Percentiles rank a stretch among this genome's conserved stretches.
phyloP scores from a whole-genome alignment of 1,284 basidiomycete genomes.

The Microbotryum lychnidis-dioicae region DNA sequence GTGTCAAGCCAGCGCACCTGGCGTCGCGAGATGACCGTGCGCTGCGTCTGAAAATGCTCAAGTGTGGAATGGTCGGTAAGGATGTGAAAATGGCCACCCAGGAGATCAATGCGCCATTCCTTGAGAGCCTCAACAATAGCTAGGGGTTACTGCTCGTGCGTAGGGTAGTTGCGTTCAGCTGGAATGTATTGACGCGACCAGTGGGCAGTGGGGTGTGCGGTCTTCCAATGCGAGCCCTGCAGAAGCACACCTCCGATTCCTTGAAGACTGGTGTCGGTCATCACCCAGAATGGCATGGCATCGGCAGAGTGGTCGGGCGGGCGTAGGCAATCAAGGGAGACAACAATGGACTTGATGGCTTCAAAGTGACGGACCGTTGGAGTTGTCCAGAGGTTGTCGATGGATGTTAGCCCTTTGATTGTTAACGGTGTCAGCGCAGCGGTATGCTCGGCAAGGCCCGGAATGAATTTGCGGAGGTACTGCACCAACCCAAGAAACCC shows the following conservation, averaged over 20 bases:
- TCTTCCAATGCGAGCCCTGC: constrained; percentile 32
- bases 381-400: too few species aligned
- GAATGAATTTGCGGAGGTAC: constrained; percentile 42
- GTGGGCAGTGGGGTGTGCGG: constrained; percentile 16
- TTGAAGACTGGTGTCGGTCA: constrained; percentile 32
- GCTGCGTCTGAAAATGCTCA: constrained; percentile 40
- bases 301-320: too few species aligned
- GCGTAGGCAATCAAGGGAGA: too few species aligned
- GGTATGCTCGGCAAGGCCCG: constrained; percentile 39
- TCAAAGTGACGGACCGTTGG: neutral
- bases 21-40: constrained; percentile 35
- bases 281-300: neutral
- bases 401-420: constrained; percentile 32
- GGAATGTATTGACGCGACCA: constrained; percentile 13
- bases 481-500: constrained; percentile 43
- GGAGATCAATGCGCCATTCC: constrained; percentile 15
- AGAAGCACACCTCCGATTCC: constrained; percentile 15
- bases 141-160: constrained; percentile 23
- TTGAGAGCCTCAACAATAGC: constrained; percentile 19
- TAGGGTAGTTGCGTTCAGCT: constrained; percentile 23
- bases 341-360: too few species aligned
- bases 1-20: constrained; percentile 8
- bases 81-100: constrained; percentile 38
- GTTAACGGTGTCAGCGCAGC: constrained; percentile 33
- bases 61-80: constrained; percentile 45